Conservation (phyloP, 257 asterid genomes). For the Primulina eburnea region DNA sequence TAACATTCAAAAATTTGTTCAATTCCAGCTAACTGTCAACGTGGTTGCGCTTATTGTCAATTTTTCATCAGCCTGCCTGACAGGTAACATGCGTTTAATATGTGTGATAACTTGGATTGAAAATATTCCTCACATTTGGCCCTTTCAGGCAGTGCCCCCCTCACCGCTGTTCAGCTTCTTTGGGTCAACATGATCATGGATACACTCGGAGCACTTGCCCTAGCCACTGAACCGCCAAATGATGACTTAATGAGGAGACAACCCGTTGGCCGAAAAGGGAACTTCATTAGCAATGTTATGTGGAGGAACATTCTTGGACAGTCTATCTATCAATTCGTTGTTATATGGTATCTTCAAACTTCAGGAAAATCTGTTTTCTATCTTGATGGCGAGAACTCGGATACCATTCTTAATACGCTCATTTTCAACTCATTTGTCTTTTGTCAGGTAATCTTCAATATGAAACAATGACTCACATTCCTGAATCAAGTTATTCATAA, state of each 20-base stretch:
- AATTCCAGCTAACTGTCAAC: constrained; percentile 91
- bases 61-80: constrained; percentile 94
- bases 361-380: constrained; percentile 60
- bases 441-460: constrained; percentile 62
- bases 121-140: neutral
- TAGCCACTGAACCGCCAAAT: constrained; percentile 95
- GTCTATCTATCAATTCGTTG: constrained; percentile 73
- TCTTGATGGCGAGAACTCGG: constrained; percentile 64
- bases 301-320: constrained; percentile 95
- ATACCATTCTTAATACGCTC: constrained; percentile 71
- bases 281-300: constrained; percentile 86
- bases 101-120: neutral
- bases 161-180: constrained; percentile 92
- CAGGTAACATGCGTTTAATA: constrained; percentile 42
- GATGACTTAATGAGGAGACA: constrained; percentile 67
- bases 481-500: neutral
- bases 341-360: constrained; percentile 91
- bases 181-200: constrained; percentile 99
- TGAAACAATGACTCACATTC: neutral
- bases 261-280: constrained; percentile 93
- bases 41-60: constrained; percentile 92
- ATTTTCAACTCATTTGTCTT: constrained; percentile 90
- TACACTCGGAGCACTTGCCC: constrained; percentile 96
- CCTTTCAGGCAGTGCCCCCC: constrained; percentile 77
- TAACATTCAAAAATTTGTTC: constrained; percentile 92